Evolutionary conservation across 106 monocot genomes (phyloP), one percentile per base, ranked within the genome.

Genomic region (Acanthochlamys bracteata): DNA sequence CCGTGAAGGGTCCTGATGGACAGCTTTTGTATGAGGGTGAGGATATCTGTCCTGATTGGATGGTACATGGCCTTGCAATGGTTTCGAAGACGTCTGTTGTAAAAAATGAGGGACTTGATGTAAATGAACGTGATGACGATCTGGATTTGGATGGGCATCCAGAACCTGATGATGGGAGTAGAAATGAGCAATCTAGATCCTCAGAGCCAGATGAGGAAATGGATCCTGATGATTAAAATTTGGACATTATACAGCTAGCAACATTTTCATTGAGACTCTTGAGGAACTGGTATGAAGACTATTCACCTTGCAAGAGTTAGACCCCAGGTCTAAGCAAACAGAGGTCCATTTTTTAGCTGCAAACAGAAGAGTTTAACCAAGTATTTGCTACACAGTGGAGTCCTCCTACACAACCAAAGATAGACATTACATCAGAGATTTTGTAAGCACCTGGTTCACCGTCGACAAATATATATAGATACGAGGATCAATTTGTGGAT

Each of bases 191-290:
- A 23, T 67, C 60, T 17, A 61, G 70, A 53, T 20, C 63, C 7
- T 57, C 67, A 11, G 92, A 88, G 10, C 79, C 74, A 40, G 84
- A 85, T 59, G 84, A 84, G 20, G 88, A 88, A 68, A 88, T 84
- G 80, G 92, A 93, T 74, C 88, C 88, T 23, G 87, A 88, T 68
- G 92, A 93, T 68, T 92, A 76, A 57, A 70, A 47, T 74, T 26
- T 42, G 11, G 39, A 39, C 0, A 39, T 4, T 25, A 59, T 27
- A 24, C 25, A 25, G 10, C 24, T 46, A 52, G 21, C 25, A 7
- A 64, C 10, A 39, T 7, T 26, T 52, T 66, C 49, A 20, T 1
- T 15, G 10, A 6, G 54, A 54, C 66, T 54, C 54, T n/a, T 24
- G 39, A 39, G 27, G 66, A 24, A 6, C 53, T 41, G 66, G 39